Evolutionary conservation across 176 grass and related monocot genomes (phyloP).

Genomic region (Musa schizocarpa): DNA sequence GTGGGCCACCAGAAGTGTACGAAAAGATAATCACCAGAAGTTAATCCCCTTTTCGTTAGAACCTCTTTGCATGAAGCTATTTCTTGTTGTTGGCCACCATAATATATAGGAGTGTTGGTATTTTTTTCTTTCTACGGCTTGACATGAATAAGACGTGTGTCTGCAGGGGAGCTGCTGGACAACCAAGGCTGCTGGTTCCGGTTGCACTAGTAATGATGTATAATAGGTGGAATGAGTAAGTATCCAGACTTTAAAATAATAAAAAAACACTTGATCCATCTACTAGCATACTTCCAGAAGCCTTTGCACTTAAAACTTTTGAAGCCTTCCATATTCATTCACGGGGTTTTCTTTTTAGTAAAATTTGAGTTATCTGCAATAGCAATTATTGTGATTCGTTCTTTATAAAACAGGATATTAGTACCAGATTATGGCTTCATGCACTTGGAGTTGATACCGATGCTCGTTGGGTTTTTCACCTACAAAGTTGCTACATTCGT

Average conservation of each 20-base stretch:
- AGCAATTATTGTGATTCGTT: not conserved
- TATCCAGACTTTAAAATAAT: not conserved
- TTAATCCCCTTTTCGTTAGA: no score
- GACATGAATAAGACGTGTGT: not conserved
- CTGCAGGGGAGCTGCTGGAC: constrained; percentile 76
- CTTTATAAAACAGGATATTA: constrained; percentile 48
- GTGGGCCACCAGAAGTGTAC: no score
- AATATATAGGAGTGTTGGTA: no score
- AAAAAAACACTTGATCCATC: not conserved
- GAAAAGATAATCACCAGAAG: no score
- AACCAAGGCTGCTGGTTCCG: constrained; percentile 86
- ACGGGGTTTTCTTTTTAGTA: no score
- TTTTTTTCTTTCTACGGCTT: no score
- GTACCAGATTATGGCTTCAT: constrained; percentile 73
- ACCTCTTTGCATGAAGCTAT: no score
- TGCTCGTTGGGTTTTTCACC: constrained; percentile 91
- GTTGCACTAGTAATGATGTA: constrained; percentile 74
- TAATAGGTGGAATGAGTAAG: constrained; percentile 92
- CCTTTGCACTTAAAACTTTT: not conserved
- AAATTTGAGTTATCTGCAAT: no score
- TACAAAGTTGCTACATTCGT: constrained; percentile 78
- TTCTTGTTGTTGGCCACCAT: no score
- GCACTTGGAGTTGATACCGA: constrained; percentile 92
- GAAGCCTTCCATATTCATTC: not conserved
- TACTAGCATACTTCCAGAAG: not conserved